phyloP scores from a whole-genome alignment of 2,329 filamentous ascomycete genomes.

The Xylariaceae sp. region DNA sequence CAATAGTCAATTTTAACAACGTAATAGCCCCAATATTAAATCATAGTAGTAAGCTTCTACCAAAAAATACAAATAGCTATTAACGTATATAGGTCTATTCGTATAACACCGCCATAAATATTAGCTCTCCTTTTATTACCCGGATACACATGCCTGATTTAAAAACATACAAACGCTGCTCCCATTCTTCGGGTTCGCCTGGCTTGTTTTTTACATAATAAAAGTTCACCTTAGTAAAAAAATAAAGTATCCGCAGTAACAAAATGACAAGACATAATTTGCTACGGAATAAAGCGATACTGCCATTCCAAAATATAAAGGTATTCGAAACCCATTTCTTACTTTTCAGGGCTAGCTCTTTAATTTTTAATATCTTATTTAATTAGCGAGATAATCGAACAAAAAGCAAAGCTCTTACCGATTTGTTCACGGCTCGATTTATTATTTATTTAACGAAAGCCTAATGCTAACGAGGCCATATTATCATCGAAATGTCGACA shows the following conservation, averaged over 20 bases:
- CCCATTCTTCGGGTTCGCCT: neutral
- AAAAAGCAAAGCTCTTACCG: neutral
- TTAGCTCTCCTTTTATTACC: neutral
- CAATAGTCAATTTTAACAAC: neutral
- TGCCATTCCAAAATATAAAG: neutral
- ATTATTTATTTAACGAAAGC: neutral
- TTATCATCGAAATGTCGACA: neutral
- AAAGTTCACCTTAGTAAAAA: neutral
- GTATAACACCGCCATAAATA: neutral
- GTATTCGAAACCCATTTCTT: neutral
- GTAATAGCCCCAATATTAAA: neutral
- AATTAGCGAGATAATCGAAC: neutral
- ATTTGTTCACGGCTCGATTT: neutral
- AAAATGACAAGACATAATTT: neutral
- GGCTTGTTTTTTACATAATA: neutral
- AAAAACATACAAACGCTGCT: neutral
- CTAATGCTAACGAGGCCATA: neutral
- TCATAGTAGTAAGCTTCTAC: neutral
- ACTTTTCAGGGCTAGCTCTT: neutral
- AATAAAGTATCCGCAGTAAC: neutral
- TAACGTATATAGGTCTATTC: neutral
- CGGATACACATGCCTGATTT: neutral
- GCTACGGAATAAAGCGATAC: neutral
- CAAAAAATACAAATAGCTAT: neutral
- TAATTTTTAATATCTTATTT: neutral